phyloP scores from a whole-genome alignment of 345 rosid genomes.

The Nasturtium officinale region DNA sequence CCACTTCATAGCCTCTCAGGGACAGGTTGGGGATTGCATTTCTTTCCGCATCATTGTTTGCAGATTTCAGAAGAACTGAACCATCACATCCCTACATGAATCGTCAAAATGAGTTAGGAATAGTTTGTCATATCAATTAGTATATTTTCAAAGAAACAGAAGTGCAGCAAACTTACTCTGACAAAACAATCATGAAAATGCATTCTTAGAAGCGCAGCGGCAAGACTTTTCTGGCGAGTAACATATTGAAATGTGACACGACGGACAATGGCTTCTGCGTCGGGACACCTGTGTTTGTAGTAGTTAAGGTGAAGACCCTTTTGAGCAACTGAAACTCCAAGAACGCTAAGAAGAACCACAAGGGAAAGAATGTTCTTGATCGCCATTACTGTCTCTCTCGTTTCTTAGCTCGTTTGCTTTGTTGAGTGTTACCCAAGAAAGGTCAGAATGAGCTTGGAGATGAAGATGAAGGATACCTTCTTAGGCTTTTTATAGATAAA shows the following conservation, averaged over 20 bases:
- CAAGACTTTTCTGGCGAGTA: slow-evolving; percentile 49
- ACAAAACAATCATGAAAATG: slow-evolving; percentile 63
- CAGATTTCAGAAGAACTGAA: slow-evolving; percentile 51
- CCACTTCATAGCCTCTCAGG: slow-evolving; percentile 54
- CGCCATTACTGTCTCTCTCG: slow-evolving; percentile 38
- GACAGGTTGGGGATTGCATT: slow-evolving; percentile 46
- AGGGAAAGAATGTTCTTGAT: slow-evolving; percentile 44
- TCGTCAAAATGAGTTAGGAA: not conserved
- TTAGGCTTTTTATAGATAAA: slow-evolving; percentile 36
- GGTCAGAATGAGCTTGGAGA: not conserved
- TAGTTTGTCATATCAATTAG: not conserved
- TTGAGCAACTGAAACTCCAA: slow-evolving; percentile 33
- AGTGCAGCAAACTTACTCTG: slow-evolving; percentile 47
- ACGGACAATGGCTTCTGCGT: slow-evolving; percentile 42
- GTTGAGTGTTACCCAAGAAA: slow-evolving; percentile 28
- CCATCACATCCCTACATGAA: slow-evolving; percentile 59
- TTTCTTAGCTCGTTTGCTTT: slow-evolving; percentile 9
- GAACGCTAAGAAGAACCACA: slow-evolving; percentile 42
- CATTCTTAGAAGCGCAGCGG: slow-evolving; percentile 54
- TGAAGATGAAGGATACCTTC: slow-evolving; percentile 3
- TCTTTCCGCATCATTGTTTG: slow-evolving; percentile 51
- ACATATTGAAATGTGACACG: slow-evolving; percentile 39
- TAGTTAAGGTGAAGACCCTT: slow-evolving; percentile 38
- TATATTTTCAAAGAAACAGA: not conserved
- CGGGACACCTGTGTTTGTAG: slow-evolving; percentile 50